Evolutionary conservation across 495 filamentous ascomycete genomes (phyloP).

Genomic region (Penicillium flavigenum): DNA sequence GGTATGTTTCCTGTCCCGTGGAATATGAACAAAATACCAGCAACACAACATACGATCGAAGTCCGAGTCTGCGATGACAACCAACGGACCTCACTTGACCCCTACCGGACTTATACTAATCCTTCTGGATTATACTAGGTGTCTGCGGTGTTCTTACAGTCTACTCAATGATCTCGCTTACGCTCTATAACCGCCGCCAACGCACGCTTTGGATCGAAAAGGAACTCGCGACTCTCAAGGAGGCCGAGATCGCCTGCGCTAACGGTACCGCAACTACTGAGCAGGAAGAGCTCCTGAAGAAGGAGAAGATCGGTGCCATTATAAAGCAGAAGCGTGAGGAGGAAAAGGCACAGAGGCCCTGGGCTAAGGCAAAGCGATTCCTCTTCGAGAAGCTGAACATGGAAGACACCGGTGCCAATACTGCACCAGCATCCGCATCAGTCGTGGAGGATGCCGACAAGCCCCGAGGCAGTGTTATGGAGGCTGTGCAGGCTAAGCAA

Average conservation of each 20-base stretch:
- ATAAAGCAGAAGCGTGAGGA: constrained; percentile 45
- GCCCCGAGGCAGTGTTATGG: constrained; percentile 31
- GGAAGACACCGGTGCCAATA: constrained; percentile 40
- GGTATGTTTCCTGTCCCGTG: constrained; percentile 51
- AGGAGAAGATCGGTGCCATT: constrained; percentile 56
- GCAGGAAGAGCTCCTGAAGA: constrained; percentile 53
- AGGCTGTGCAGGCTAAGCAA: constrained; percentile 44
- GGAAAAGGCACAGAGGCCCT: constrained; percentile 44
- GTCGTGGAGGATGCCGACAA: constrained; percentile 8
- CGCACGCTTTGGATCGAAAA: constrained; percentile 63
- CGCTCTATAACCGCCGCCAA: constrained; percentile 77
- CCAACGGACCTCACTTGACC: background rate
- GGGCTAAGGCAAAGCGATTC: constrained; percentile 45
- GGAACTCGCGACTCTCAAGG: constrained; percentile 58
- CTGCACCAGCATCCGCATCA: constrained; percentile 14
- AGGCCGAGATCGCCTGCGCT: constrained; percentile 60
- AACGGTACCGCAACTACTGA: constrained; percentile 59
- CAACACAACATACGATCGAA: constrained; percentile 4
- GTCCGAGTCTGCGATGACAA: constrained; percentile 5
- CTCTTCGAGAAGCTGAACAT: constrained; percentile 50
- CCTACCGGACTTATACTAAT: constrained; percentile 1
- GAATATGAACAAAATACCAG: background rate
- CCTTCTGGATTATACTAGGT: constrained; percentile 43
- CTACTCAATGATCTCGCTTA: constrained; percentile 83
- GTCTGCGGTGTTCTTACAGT: constrained; percentile 70